Conservation (phyloP, 2,329 filamentous ascomycete genomes). For the Malbranchea zuffiana region DNA sequence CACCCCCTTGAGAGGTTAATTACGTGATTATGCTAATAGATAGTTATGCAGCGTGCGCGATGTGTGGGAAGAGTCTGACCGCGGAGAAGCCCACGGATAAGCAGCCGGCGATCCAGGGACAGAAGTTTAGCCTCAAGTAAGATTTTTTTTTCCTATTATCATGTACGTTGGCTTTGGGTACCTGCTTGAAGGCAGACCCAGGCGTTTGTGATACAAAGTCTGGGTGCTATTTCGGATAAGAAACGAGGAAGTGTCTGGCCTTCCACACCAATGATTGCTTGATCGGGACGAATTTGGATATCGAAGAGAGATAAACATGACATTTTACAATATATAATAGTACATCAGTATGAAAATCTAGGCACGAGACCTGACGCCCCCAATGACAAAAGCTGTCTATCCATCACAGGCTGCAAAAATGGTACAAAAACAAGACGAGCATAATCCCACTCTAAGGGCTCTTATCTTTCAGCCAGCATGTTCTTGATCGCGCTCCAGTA, state of each 20-base stretch:
- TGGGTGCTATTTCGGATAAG: too few relatives aligned
- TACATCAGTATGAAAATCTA: too few relatives aligned
- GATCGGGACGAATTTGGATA: too few relatives aligned
- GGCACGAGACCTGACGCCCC: too few relatives aligned
- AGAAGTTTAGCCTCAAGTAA: slow-evolving; percentile 53
- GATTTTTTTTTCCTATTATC: background rate
- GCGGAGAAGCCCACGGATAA: slow-evolving; percentile 36
- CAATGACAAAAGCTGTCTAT: too few relatives aligned
- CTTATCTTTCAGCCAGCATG: slow-evolving; percentile 69
- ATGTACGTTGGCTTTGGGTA: background rate
- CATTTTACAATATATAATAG: too few relatives aligned
- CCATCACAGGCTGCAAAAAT: too few relatives aligned
- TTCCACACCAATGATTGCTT: too few relatives aligned
- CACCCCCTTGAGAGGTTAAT: background rate
- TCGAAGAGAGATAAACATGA: too few relatives aligned
- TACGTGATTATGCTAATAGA: slow-evolving; percentile 8
- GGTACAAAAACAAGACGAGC: background rate
- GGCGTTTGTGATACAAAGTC: too few relatives aligned
- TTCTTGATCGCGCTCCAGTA: slow-evolving; percentile 70
- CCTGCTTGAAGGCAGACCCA: too few relatives aligned
- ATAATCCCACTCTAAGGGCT: background rate
- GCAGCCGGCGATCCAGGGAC: slow-evolving; percentile 46
- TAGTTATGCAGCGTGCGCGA: slow-evolving; percentile 43
- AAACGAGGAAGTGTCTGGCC: too few relatives aligned
- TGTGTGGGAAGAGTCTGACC: slow-evolving; percentile 48